These are phyloP conservation scores for Cadophora sp. DNA, from an alignment of 2,329 filamentous ascomycete species.

Conservation along the genomic window DNA sequence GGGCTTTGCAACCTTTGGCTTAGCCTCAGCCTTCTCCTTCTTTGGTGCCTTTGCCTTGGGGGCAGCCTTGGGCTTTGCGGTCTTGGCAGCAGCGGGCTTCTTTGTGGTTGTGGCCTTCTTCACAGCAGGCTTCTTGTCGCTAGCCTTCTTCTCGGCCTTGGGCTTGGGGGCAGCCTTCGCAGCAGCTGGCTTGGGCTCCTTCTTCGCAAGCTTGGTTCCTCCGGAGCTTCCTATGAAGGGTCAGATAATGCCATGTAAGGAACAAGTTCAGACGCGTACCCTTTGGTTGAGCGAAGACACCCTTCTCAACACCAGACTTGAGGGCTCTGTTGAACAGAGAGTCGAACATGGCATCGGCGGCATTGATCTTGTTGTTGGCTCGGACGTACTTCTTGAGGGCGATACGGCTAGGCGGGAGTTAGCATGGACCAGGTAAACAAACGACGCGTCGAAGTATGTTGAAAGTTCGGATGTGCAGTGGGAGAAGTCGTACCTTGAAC, in stretches of 20 bases:
- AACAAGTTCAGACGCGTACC: conserved; percentile 56
- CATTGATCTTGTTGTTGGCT: conserved; percentile 71
- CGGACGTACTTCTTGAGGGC: conserved; percentile 78
- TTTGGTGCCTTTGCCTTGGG: conserved; percentile 47
- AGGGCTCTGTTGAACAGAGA: conserved; percentile 74
- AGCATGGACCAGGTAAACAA: conserved; percentile 30
- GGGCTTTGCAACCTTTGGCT: conserved; percentile 47
- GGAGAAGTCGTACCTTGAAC: conserved; percentile 42
- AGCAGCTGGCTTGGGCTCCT: conserved; percentile 53
- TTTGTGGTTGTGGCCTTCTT: conserved; percentile 46
- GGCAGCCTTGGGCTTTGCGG: conserved; percentile 41
- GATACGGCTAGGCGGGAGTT: conserved; percentile 56
- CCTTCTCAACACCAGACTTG: conserved; percentile 70
- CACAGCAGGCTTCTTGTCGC: conserved; percentile 49
- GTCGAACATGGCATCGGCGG: conserved; percentile 65
- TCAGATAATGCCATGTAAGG: conserved; percentile 37
- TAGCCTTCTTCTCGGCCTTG: conserved; percentile 45
- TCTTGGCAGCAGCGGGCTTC: conserved; percentile 40
- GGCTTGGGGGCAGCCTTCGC: conserved; percentile 46
- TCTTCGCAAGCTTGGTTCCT: conserved; percentile 75
- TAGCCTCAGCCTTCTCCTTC: conserved; percentile 49
- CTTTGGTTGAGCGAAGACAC: conserved; percentile 74
- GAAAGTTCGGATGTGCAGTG: conserved; percentile 17
- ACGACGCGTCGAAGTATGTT: conserved; percentile 37
- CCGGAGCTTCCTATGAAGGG: conserved; percentile 65